Conservation (phyloP, 2,329 filamentous ascomycete genomes). For the Beauveria australis region DNA sequence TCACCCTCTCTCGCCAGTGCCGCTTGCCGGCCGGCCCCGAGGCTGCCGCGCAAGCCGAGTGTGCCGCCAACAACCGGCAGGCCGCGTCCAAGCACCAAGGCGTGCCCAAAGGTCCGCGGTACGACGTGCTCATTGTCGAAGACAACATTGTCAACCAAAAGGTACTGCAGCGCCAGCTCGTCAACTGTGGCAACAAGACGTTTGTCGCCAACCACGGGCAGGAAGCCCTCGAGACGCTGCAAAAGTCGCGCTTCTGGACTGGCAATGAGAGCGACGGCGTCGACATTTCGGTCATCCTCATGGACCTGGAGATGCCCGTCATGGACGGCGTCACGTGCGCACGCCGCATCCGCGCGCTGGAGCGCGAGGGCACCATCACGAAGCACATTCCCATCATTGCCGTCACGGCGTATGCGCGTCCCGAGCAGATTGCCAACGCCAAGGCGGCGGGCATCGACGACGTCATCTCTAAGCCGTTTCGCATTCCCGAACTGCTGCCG, state of each 20-base stretch:
- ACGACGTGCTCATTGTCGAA: conserved; percentile 57
- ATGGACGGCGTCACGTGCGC: conserved; percentile 76
- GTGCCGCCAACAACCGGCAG: background rate
- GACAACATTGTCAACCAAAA: conserved; percentile 62
- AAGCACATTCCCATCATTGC: conserved; percentile 69
- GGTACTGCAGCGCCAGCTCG: conserved; percentile 53
- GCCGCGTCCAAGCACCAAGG: background rate
- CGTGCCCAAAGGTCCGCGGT: conserved; percentile 23
- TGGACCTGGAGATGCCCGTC: conserved; percentile 78
- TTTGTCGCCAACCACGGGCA: conserved; percentile 57
- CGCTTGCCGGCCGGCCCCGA: conserved; percentile 12
- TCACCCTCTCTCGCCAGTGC: conserved; percentile 16
- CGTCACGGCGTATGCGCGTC: conserved; percentile 74
- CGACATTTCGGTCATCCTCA: conserved; percentile 60
- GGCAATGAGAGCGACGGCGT: conserved; percentile 37
- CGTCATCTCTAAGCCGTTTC: conserved; percentile 73
- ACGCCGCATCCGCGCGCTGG: conserved; percentile 58
- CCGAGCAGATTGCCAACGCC: conserved; percentile 64
- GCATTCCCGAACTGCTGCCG: conserved; percentile 60
- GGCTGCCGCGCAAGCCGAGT: background rate
- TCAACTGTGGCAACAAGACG: conserved; percentile 51
- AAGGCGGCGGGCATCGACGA: conserved; percentile 68
- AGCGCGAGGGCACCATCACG: conserved; percentile 51
- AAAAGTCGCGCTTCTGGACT: conserved; percentile 48
- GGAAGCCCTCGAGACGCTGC: conserved; percentile 51